Conservation (phyloP, 495 filamentous ascomycete species). For the Lindgomyces ingoldianus region DNA sequence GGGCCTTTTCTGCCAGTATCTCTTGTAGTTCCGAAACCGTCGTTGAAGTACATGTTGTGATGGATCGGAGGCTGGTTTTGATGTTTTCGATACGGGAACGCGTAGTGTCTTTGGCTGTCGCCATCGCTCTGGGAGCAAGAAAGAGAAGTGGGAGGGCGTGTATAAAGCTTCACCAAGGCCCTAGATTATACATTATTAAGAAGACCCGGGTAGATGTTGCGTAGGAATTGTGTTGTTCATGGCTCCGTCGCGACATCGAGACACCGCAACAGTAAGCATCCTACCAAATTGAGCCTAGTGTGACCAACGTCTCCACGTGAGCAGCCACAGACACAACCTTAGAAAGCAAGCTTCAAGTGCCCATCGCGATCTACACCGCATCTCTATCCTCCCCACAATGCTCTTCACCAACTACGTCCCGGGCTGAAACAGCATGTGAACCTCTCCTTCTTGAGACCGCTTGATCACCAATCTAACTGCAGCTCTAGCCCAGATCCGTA, state of each 20-base stretch:
- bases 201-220: conserved; percentile 10
- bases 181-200: conserved; percentile 37
- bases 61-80: conserved; percentile 53
- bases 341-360: neutral
- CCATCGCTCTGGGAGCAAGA: conserved; percentile 12
- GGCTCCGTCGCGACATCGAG: neutral
- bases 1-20: neutral
- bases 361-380: too few relatives aligned
- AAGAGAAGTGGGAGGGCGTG: neutral
- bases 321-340: neutral
- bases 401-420: too few relatives aligned
- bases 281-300: conserved; percentile 1
- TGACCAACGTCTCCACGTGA: neutral
- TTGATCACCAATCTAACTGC: too few relatives aligned
- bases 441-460: too few relatives aligned
- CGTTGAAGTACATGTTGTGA: conserved; percentile 52
- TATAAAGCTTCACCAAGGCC: neutral
- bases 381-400: too few relatives aligned
- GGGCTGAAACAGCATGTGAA: too few relatives aligned
- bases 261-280: neutral
- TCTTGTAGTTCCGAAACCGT: conserved; percentile 46
- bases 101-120: conserved; percentile 17
- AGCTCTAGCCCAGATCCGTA: too few relatives aligned
- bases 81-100: conserved; percentile 38
- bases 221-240: neutral